Evolutionary conservation across 192 early-diverging fungal species (phyloP).

Genomic region (Umbelopsis vinacea): DNA sequence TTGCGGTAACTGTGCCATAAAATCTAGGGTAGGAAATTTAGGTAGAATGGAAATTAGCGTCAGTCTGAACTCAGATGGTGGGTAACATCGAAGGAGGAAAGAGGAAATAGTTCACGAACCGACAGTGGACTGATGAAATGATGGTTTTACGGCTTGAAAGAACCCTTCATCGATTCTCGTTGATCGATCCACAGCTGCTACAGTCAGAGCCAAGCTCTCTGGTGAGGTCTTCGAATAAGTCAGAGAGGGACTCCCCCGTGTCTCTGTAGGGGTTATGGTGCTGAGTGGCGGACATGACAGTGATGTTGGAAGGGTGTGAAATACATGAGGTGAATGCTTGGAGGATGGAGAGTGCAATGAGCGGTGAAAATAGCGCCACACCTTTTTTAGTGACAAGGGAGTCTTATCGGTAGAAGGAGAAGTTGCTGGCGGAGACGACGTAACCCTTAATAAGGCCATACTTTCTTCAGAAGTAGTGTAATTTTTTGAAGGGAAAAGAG

Average conservation of each 20-base stretch:
- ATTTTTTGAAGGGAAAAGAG: neutral
- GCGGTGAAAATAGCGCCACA: constrained; percentile 16
- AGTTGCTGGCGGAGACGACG: neutral
- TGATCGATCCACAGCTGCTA: neutral
- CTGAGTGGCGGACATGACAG: constrained; percentile 8
- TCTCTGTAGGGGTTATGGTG: neutral
- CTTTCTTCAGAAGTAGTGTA: neutral
- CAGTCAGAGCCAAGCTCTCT: neutral
- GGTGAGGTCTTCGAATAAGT: neutral
- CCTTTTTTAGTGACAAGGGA: constrained; percentile 18
- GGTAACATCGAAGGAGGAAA: neutral
- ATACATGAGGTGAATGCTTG: neutral
- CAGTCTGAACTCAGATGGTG: constrained; percentile 9
- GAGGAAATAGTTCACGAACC: constrained; percentile 6
- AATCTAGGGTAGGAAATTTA: constrained; percentile 6
- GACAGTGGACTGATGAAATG: neutral
- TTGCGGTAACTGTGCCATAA: neutral
- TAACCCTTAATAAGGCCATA: constrained; percentile 19
- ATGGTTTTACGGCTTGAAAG: neutral
- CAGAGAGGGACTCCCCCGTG: neutral
- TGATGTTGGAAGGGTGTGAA: neutral
- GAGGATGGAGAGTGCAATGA: neutral
- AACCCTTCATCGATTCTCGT: constrained; percentile 16
- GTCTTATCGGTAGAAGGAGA: neutral
- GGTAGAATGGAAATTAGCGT: neutral